A percentile compares a stretch with the other conserved stretches of the same genome.
Evolutionary conservation across 75 land plant genomes (phyloP).

Genomic region (Sequoia sempervirens): DNA sequence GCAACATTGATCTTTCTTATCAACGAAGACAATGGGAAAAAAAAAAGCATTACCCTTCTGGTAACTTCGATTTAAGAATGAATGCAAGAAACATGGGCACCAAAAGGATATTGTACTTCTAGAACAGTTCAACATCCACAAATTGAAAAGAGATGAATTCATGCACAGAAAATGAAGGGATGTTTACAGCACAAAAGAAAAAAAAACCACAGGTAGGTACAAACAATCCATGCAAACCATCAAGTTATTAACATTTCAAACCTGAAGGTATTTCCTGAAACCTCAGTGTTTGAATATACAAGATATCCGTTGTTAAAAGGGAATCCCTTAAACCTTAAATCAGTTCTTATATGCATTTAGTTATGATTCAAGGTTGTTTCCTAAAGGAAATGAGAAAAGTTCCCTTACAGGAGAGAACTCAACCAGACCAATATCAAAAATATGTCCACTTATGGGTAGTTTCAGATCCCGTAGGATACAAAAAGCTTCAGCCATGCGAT

Average conservation of each 20-base stretch:
- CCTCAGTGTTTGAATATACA: background rate
- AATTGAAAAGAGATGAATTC: background rate
- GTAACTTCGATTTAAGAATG: background rate
- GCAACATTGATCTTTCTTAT: background rate
- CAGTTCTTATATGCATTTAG: background rate
- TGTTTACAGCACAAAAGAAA: background rate
- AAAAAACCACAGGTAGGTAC: background rate
- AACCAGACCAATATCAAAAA: conserved; percentile 70
- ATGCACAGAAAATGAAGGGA: background rate
- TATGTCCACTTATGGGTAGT: conserved; percentile 64
- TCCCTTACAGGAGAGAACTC: conserved; percentile 72
- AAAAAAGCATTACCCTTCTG: background rate
- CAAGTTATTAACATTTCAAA: background rate
- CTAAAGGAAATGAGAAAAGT: conserved; percentile 56
- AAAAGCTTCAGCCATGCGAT: conserved; percentile 70
- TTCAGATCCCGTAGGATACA: conserved; percentile 57
- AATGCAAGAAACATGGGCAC: background rate
- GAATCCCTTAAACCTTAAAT: background rate
- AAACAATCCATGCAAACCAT: background rate
- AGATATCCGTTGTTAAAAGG: background rate
- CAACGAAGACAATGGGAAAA: background rate
- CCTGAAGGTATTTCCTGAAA: background rate
- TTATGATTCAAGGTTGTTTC: conserved; percentile 38
- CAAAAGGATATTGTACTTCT: background rate
- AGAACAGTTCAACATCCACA: background rate